Evolutionary conservation across 768 basidiomycete genomes (phyloP).

Genomic region (Grammothele lineata): DNA sequence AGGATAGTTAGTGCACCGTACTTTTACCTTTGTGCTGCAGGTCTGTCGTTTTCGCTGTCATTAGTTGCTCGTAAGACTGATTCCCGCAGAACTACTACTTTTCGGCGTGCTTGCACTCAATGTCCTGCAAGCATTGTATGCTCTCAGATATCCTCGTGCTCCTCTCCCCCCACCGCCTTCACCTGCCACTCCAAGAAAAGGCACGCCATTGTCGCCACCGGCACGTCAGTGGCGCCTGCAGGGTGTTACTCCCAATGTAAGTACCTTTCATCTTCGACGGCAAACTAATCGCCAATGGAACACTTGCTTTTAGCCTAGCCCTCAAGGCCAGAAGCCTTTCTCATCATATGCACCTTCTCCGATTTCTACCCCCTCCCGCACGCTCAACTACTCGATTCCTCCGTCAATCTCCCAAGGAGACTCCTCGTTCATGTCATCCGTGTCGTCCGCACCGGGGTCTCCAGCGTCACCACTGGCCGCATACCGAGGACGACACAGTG

Average conservation of each 20-base stretch:
- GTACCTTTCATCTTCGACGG: too few species aligned
- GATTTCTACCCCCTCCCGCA: conserved; percentile 34
- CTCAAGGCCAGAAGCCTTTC: conserved; percentile 27
- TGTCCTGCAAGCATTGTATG: conserved; percentile 31
- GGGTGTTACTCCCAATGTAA: conserved; percentile 13
- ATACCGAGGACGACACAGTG: conserved; percentile 34
- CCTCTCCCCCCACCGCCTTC: conserved; percentile 24
- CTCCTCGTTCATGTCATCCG: conserved; percentile 33
- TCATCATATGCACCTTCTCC: conserved; percentile 29
- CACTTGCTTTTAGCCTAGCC: conserved; percentile 20
- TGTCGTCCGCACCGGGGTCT: conserved; percentile 18
- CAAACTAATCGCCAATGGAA: too few species aligned
- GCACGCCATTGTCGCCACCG: conserved; percentile 11
- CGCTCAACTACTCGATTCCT: conserved; percentile 28
- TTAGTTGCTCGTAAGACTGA: neutral
- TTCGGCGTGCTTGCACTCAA: conserved; percentile 31
- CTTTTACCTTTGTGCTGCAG: conserved; percentile 26
- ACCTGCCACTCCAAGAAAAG: conserved; percentile 12
- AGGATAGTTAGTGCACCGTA: conserved; percentile 9
- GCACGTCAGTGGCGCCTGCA: conserved; percentile 19
- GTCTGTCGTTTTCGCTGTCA: conserved; percentile 19
- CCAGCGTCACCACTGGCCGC: conserved; percentile 31
- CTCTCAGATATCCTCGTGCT: conserved; percentile 33
- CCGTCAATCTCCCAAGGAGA: conserved; percentile 22
- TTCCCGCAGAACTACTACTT: conserved; percentile 26